A percentile compares a stretch with the other conserved stretches of the same genome.
These are phyloP conservation scores for Plasmodium coatneyi DNA, from an alignment of 169 alveolate species.

Conservation along the genomic window DNA sequence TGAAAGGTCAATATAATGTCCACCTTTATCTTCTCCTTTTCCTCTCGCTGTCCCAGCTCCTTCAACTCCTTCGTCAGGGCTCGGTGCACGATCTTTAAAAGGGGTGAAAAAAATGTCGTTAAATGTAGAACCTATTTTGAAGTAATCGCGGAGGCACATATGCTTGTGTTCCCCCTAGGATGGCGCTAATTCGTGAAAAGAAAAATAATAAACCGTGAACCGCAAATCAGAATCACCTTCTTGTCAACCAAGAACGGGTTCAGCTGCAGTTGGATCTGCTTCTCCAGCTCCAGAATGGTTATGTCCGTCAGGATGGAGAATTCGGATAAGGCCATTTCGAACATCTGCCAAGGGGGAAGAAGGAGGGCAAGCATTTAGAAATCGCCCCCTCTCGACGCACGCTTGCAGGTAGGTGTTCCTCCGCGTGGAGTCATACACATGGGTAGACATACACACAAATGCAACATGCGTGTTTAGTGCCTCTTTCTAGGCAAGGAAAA, in stretches of 20 bases:
- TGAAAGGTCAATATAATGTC: not conserved
- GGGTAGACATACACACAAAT: not conserved
- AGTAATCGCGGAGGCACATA: not conserved
- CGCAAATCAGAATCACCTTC: slow-evolving; percentile 5
- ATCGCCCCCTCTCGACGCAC: not conserved
- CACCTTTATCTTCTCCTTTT: slow-evolving; percentile 14
- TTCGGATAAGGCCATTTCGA: slow-evolving; percentile 73
- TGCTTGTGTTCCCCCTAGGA: not conserved
- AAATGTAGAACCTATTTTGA: not conserved
- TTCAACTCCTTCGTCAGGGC: slow-evolving; percentile 42
- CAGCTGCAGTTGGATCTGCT: slow-evolving; percentile 59
- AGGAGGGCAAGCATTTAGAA: not conserved
- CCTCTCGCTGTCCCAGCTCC: slow-evolving; percentile 37
- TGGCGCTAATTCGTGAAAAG: not conserved
- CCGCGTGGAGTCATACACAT: not conserved
- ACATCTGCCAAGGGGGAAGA: slow-evolving; percentile 37
- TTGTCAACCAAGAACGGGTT: slow-evolving; percentile 68
- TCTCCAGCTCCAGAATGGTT: slow-evolving; percentile 60
- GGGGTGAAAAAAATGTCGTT: not conserved
- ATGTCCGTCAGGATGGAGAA: slow-evolving; percentile 52
- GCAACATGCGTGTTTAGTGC: not conserved
- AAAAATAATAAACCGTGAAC: not conserved
- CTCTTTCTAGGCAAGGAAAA: not conserved
- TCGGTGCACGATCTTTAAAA: slow-evolving; percentile 32
- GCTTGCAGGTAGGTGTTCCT: not conserved